Percentiles rank a stretch among this genome's conserved stretches.
These are phyloP conservation scores for Skeletonema costatum DNA, from an alignment of 108 stramenopile genomes.

Conservation along the genomic window DNA sequence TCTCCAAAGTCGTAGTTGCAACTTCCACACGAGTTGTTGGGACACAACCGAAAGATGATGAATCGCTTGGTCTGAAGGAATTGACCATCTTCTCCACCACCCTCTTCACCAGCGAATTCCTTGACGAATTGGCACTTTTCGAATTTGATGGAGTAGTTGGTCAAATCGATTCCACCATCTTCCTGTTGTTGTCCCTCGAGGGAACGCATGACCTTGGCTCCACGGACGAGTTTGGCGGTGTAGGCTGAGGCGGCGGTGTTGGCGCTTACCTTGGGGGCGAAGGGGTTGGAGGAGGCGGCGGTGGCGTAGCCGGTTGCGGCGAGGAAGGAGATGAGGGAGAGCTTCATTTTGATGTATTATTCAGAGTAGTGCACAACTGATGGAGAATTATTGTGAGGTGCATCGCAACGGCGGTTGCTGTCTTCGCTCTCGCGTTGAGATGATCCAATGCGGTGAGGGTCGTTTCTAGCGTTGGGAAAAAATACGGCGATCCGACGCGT, in stretches of 20 bases:
- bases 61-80: slow-evolving; percentile 79
- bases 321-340: neutral
- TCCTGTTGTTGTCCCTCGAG: slow-evolving; percentile 60
- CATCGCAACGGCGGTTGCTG: too few relatives aligned
- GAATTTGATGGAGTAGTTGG: slow-evolving; percentile 80
- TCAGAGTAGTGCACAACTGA: too few relatives aligned
- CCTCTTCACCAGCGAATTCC: slow-evolving; percentile 61
- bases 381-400: too few relatives aligned
- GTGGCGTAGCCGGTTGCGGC: slow-evolving; percentile 6
- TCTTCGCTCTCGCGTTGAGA: too few relatives aligned
- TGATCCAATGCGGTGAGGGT: too few relatives aligned
- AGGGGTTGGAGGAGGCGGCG: slow-evolving; percentile 60
- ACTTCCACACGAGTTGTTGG: slow-evolving; percentile 52
- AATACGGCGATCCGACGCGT: too few relatives aligned
- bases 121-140: slow-evolving; percentile 89
- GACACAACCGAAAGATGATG: slow-evolving; percentile 86
- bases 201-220: slow-evolving; percentile 60
- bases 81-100: slow-evolving; percentile 52
- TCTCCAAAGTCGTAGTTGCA: slow-evolving; percentile 89
- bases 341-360: neutral
- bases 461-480: too few relatives aligned
- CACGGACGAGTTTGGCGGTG: slow-evolving; percentile 57
- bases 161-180: slow-evolving; percentile 67
- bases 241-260: slow-evolving; percentile 59
- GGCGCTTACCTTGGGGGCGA: slow-evolving; percentile 55